Conservation (phyloP, 495 filamentous ascomycete species). For the Podospora comata region DNA sequence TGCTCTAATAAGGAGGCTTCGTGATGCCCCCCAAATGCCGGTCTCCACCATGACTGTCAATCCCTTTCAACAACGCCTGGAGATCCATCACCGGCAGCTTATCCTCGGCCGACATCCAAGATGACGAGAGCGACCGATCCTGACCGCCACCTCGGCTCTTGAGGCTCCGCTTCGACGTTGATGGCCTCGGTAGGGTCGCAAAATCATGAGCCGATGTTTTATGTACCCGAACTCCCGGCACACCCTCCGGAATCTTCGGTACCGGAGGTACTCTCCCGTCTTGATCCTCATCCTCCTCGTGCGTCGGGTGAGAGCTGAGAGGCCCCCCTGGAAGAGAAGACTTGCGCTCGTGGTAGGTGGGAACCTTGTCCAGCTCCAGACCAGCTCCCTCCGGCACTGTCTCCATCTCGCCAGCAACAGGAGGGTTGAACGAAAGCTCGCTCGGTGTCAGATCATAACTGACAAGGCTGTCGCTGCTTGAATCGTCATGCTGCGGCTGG, state of each 20-base stretch:
- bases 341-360: conserved; percentile 21
- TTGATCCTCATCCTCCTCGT: conserved; percentile 26
- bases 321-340: conserved; percentile 36
- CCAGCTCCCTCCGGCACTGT: conserved; percentile 10
- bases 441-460: conserved; percentile 54
- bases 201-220: conserved; percentile 18
- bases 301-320: conserved; percentile 46
- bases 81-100: conserved; percentile 41
- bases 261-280: conserved; percentile 41
- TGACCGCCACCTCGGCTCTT: conserved; percentile 36
- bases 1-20: conserved; percentile 42
- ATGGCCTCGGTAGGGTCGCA: conserved; percentile 28
- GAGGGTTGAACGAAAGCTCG: conserved; percentile 51
- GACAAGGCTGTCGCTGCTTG: conserved; percentile 57
- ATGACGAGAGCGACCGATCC: conserved; percentile 36
- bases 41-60: conserved; percentile 45
- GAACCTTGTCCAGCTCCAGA: conserved; percentile 23
- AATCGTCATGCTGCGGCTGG: conserved; percentile 33
- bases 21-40: conserved; percentile 40
- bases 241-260: conserved; percentile 37
- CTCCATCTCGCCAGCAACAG: conserved; percentile 21
- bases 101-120: conserved; percentile 28
- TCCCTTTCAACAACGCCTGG: conserved; percentile 44
- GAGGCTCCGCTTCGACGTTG: conserved; percentile 35
- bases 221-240: conserved; percentile 23